Conservation (phyloP, 306 rosid genomes). For the Cajanus cajan region DNA sequence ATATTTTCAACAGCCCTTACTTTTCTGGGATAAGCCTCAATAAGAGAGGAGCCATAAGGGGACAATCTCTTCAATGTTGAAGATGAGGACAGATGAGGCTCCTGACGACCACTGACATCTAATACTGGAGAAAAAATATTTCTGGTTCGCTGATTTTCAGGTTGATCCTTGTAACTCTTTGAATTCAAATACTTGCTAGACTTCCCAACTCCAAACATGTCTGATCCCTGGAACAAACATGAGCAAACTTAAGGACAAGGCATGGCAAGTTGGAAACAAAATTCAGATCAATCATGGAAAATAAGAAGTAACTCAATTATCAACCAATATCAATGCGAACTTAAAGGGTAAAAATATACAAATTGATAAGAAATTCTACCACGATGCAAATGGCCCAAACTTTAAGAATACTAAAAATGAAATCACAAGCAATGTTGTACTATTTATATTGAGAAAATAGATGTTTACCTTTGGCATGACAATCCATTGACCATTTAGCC, state of each 20-base stretch:
- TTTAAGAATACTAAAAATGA: background rate
- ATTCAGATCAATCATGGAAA: background rate
- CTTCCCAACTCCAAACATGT: conserved; percentile 30
- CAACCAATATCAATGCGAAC: background rate
- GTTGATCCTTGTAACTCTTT: conserved; percentile 26
- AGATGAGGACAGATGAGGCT: conserved; percentile 42
- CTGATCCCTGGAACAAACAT: conserved; percentile 41
- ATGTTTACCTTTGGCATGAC: conserved; percentile 51
- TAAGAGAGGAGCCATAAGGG: conserved; percentile 36
- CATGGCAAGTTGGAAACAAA: background rate
- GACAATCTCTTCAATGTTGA: conserved; percentile 55
- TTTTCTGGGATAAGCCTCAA: conserved; percentile 53
- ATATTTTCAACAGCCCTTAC: conserved; percentile 46
- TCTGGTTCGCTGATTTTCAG: conserved; percentile 33
- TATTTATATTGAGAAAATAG: background rate
- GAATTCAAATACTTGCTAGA: conserved; percentile 25
- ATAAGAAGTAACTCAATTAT: background rate
- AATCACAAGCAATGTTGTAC: background rate
- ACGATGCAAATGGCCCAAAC: background rate
- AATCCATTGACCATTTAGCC: conserved; percentile 67
- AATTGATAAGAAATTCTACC: background rate
- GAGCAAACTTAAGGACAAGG: conserved; percentile 25
- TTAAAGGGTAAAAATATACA: background rate
- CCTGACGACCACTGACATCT: conserved; percentile 39
- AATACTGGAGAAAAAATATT: conserved; percentile 34